Percentiles rank a stretch among this genome's conserved stretches.
Conservation (phyloP, 306 rosid genomes). For the Lathyrus oleraceus region DNA sequence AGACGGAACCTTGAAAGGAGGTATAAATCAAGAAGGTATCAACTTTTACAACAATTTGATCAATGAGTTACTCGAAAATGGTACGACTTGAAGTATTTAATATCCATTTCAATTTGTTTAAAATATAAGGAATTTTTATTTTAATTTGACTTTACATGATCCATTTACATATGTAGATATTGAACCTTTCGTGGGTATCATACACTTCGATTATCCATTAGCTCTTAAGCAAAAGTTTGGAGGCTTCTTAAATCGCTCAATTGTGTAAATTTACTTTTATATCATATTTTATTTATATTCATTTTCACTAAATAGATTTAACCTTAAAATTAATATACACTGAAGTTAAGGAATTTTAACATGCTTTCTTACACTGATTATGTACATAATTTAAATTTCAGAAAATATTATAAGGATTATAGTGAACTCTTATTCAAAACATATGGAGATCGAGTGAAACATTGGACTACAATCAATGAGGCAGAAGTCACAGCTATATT, state of each 20-base stretch:
- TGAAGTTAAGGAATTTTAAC: neutral
- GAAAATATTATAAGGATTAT: slow-evolving; percentile 33
- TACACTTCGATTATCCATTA: slow-evolving; percentile 28
- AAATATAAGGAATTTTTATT: neutral
- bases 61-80: slow-evolving; percentile 35
- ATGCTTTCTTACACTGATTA: too few species aligned
- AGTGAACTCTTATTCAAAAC: slow-evolving; percentile 31
- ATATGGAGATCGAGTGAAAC: slow-evolving; percentile 52
- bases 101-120: neutral
- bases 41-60: slow-evolving; percentile 41
- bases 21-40: slow-evolving; percentile 41
- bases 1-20: slow-evolving; percentile 44
- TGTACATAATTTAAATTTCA: slow-evolving; percentile 4
- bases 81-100: neutral
- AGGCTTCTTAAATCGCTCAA: slow-evolving; percentile 31
- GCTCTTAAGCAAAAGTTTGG: neutral
- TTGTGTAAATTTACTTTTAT: slow-evolving; percentile 33
- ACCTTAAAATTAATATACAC: neutral
- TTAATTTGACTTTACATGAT: neutral
- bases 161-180: slow-evolving; percentile 12
- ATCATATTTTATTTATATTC: neutral
- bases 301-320: neutral
- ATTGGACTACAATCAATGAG: slow-evolving; percentile 49
- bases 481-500: slow-evolving; percentile 29
- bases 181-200: slow-evolving; percentile 18